A percentile compares a stretch with the other conserved stretches of the same genome.
Conservation (phyloP, 495 filamentous ascomycete species). For the Penicillium simplicissimum region DNA sequence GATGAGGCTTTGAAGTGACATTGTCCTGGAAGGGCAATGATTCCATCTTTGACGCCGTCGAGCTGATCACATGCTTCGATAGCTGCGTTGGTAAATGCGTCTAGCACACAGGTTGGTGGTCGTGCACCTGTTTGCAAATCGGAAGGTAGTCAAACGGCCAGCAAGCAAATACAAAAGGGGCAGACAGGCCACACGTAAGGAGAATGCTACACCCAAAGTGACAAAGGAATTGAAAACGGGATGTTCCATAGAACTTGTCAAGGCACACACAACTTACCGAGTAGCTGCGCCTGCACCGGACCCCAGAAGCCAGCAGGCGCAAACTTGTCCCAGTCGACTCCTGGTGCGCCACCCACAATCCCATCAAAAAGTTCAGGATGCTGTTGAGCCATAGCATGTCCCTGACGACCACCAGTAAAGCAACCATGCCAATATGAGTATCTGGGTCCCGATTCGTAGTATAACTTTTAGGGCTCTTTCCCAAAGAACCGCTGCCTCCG, state of each 20-base stretch:
- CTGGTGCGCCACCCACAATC: slow-evolving; percentile 54
- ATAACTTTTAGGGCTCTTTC: slow-evolving; percentile 17
- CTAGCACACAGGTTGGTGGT: slow-evolving; percentile 43
- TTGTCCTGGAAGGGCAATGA: slow-evolving; percentile 53
- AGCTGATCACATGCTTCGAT: slow-evolving; percentile 45
- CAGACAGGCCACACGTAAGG: background rate
- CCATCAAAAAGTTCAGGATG: slow-evolving; percentile 58
- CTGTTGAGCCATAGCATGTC: slow-evolving; percentile 42
- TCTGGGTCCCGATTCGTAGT: slow-evolving; percentile 14
- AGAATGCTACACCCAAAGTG: background rate
- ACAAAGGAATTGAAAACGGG: background rate
- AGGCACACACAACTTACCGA: slow-evolving; percentile 23
- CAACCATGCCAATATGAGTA: slow-evolving; percentile 52
- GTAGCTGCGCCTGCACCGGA: slow-evolving; percentile 25
- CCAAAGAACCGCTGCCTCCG: slow-evolving; percentile 30
- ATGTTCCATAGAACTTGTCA: background rate
- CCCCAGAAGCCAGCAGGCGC: slow-evolving; percentile 20
- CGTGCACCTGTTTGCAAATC: slow-evolving; percentile 17
- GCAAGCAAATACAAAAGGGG: background rate
- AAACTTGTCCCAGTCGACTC: slow-evolving; percentile 43
- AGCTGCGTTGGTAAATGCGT: slow-evolving; percentile 47
- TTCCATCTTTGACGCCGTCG: slow-evolving; percentile 59
- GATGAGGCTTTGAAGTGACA: slow-evolving; percentile 53
- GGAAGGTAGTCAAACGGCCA: background rate
- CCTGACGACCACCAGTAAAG: slow-evolving; percentile 51